Evolutionary conservation across 108 stramenopile genomes (phyloP), one percentile per base, ranked within the genome.

Genomic region (Nitzschia palea): DNA sequence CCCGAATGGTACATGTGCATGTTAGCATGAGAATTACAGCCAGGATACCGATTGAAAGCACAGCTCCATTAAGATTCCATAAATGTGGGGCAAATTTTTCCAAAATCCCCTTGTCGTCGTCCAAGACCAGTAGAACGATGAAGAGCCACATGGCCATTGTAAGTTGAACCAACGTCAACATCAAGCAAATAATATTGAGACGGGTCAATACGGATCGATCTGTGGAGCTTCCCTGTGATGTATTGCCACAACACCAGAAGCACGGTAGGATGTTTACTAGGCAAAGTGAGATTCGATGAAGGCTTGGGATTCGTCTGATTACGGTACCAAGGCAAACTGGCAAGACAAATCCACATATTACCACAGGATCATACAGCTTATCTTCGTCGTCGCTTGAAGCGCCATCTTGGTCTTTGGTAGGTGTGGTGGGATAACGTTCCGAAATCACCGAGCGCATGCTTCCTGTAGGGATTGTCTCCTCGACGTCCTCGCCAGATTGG

Each of bases 141-240:
- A 60, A 50, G 31, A 87, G 40, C 55, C 79, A 84, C 33, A 75
- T 20, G 12, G 78, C 66, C 0, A 78, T 32, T 35, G 22, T 75
- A 9, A 88, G 47, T 44, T 89, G 91, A 1, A 64, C 51, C 4
- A 82, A 9, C 15, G 80, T 73, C 70, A 84, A 77, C 32, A 89
- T 74, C 8, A 75, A 70, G 31, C 78, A 81, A 2, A 93, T n/a
- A 1, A 82, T 15, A 61, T 88, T 93, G 26, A 93, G 63, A 15
- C 91, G 78, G 17, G 67, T 61, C 55, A 93, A 50, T 55, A 89
- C 77, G 27, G 70, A 63, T 32, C 91, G 70, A 63, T 93, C 88
- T 8, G 91, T 86, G 2, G 80, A 62, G 55, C 65, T 65, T 1
- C 76, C 66, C 9, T 75, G 75, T 25, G 81, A 31, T 17, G 62